phyloP scores from a whole-genome alignment of 2,329 filamentous ascomycete species.

The Pezicula carpinea region DNA sequence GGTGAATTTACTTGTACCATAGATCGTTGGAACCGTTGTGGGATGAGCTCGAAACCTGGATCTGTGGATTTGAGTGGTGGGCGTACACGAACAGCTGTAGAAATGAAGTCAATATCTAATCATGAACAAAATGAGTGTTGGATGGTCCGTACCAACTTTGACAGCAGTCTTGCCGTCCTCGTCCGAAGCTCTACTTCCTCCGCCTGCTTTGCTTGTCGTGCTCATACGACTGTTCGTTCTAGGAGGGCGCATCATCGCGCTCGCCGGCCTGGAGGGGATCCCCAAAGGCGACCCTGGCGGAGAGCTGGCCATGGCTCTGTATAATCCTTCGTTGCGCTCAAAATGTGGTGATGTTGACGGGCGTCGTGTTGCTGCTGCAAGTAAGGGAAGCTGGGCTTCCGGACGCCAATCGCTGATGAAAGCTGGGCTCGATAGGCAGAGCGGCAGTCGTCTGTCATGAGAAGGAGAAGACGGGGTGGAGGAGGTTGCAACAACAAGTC shows the following conservation, averaged over 20 bases:
- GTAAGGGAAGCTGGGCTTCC: not conserved
- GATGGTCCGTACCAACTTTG: slow-evolving; percentile 77
- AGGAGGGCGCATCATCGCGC: slow-evolving; percentile 71
- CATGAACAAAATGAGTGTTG: not conserved
- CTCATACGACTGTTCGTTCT: slow-evolving; percentile 83
- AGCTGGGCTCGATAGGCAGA: not conserved
- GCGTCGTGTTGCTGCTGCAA: not conserved
- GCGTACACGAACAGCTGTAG: slow-evolving; percentile 81
- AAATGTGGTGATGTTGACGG: slow-evolving; percentile 16
- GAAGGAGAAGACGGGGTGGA: too few relatives aligned
- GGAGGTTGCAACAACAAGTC: too few relatives aligned
- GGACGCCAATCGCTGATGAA: not conserved
- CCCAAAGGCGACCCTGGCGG: slow-evolving; percentile 62
- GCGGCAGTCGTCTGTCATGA: slow-evolving; percentile 4
- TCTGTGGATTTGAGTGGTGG: slow-evolving; percentile 79
- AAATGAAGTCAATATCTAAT: slow-evolving; percentile 8
- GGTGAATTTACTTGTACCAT: slow-evolving; percentile 87
- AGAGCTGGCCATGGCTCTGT: slow-evolving; percentile 57
- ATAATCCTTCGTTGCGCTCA: slow-evolving; percentile 25
- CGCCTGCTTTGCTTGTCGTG: slow-evolving; percentile 69
- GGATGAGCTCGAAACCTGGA: slow-evolving; percentile 91
- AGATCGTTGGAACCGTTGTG: slow-evolving; percentile 87
- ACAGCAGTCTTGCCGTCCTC: slow-evolving; percentile 88
- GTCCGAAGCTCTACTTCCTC: slow-evolving; percentile 79
- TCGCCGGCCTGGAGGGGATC: slow-evolving; percentile 66